Evolutionary conservation across 129 eudicot species (phyloP), one percentile per base, ranked within the genome.

Genomic region (Heracleum sosnowskyi): DNA sequence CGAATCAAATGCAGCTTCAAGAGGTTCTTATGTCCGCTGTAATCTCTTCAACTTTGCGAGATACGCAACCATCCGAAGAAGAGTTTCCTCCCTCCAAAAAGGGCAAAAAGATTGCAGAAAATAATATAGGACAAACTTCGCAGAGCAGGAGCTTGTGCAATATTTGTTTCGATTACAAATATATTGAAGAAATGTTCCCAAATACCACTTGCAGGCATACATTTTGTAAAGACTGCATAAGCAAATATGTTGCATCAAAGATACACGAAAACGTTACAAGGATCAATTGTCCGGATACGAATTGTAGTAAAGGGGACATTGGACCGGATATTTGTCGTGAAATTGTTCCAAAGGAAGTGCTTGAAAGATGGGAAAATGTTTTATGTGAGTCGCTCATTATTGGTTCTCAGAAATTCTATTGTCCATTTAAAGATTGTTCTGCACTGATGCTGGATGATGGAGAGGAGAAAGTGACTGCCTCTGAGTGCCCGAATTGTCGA

Each of bases 371-470:
- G 74, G 44, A 35, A 20, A 18, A 33, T 20, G 41, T 36, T 1
- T 35, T 69, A 9, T 35, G 41, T 34, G 74, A 69, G 28, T 16
- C 74, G 5, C 44, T 35, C 4, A 18, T 69, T 36, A 20, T 35
- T 2, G 45, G 74, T 5, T 69, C 74, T 0, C 74, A 35, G 26
- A 69, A 35, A 35, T 33, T 69, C 26, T 33, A 35, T 4, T 69
- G 74, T 24, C 74, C 45, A 11, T 69, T 69, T 4, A 35, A 69
- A 35, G 74, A 69, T 16, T 69, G 74, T 20, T 69, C 74, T 33
- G 74, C 74, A 6, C 5, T 69, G 45, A 33, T 69, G 41, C 13
- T 69, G 15, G 74, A 69, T 69, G 74, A 69, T 69, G 74, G 74
- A 35, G 44, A 17, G 74, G 44, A 69, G 42, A 33, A 33, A 2